Evolutionary conservation across 352 stramenopile genomes (phyloP).

Genomic region (Globisporangium irregulare): DNA sequence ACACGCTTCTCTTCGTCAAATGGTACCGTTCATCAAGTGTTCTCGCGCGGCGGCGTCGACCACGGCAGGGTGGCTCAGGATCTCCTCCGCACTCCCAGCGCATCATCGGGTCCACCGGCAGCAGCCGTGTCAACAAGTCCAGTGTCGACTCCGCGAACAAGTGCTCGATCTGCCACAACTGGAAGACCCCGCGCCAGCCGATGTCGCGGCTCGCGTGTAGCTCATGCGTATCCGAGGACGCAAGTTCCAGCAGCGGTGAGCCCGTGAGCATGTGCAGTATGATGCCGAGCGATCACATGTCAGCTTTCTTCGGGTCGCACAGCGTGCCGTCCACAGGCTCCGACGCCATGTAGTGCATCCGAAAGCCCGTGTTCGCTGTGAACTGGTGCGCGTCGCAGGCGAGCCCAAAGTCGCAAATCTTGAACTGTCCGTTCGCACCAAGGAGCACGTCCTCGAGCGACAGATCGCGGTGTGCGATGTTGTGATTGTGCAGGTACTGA

Average conservation of each 20-base stretch:
- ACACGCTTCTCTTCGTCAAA: not conserved
- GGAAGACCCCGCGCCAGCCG: slow-evolving; percentile 19
- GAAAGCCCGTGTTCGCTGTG: not conserved
- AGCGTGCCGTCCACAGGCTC: not conserved
- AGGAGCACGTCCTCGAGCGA: slow-evolving; percentile 61
- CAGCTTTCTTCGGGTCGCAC: slow-evolving; percentile 41
- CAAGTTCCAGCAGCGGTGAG: slow-evolving; percentile 31
- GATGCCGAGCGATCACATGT: slow-evolving; percentile 68
- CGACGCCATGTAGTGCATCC: slow-evolving; percentile 3
- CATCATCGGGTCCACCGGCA: slow-evolving; percentile 19
- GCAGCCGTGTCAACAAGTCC: slow-evolving; percentile 22
- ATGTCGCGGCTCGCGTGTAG: slow-evolving; percentile 27
- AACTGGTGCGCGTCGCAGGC: slow-evolving; percentile 19
- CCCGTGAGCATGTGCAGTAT: slow-evolving; percentile 71
- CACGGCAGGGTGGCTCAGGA: slow-evolving; percentile 4
- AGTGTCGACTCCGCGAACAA: slow-evolving; percentile 11
- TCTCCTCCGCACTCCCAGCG: slow-evolving; percentile 1
- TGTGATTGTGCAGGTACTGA: slow-evolving; percentile 11
- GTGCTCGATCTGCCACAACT: slow-evolving; percentile 22
- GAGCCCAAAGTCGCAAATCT: slow-evolving; percentile 53
- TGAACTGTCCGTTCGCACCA: slow-evolving; percentile 29
- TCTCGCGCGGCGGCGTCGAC: not conserved
- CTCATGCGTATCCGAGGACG: slow-evolving; percentile 18
- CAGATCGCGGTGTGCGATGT: slow-evolving; percentile 45
- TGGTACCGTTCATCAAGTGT: not conserved